phyloP scores from a whole-genome alignment of 78 protist species.

The Blattamonas nauphoetae region DNA sequence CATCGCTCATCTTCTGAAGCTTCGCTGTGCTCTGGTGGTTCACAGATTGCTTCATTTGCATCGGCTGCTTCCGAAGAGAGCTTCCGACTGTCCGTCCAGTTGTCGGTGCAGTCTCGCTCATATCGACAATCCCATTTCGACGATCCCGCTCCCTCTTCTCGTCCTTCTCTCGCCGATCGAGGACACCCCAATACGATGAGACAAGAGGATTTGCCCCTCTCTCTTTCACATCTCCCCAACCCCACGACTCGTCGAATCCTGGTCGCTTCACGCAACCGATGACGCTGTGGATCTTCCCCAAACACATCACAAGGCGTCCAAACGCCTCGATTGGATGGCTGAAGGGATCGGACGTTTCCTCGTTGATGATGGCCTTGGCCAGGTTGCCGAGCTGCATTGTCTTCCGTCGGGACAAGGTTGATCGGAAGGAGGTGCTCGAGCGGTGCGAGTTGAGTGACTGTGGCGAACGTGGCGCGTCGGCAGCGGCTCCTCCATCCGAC shows the following conservation, averaged over 20 bases:
- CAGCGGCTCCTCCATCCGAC: background rate
- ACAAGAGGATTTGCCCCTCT: background rate
- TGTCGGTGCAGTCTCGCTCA: background rate
- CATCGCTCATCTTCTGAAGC: too few relatives aligned
- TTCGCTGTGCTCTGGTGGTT: too few relatives aligned
- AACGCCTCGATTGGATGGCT: too few relatives aligned
- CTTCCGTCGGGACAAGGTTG: background rate
- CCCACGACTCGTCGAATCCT: background rate
- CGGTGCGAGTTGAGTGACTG: background rate
- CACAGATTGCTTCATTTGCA: background rate
- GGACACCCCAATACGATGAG: background rate
- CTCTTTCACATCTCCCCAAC: background rate
- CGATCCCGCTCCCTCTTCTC: background rate
- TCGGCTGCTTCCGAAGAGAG: background rate
- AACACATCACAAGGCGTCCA: background rate
- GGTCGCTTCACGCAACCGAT: background rate
- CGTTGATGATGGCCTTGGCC: background rate
- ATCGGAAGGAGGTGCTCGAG: background rate
- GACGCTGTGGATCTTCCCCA: background rate
- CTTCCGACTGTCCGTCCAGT: background rate
- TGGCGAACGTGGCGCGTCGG: background rate
- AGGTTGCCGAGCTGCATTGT: background rate
- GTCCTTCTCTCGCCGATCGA: background rate
- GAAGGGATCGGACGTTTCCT: background rate
- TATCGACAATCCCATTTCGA: background rate